These are phyloP conservation scores for Astragalus glycyphyllos DNA, from an alignment of 306 rosid species.

Conservation along the genomic window DNA sequence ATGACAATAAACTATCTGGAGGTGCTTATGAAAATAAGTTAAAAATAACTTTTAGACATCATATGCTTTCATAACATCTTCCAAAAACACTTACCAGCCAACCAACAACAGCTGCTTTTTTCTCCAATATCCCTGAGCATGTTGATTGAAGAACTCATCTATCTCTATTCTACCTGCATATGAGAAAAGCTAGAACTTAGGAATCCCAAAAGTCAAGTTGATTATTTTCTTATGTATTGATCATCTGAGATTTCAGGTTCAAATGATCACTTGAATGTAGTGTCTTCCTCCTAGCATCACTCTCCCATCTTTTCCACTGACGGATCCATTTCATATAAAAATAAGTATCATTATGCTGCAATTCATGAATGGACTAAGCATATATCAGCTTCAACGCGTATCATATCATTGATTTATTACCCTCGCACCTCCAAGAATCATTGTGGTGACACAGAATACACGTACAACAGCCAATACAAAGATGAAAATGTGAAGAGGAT, in stretches of 20 bases:
- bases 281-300: conserved; percentile 23
- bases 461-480: no score
- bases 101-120: conserved; percentile 67
- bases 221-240: conserved; percentile 29
- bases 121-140: conserved; percentile 69
- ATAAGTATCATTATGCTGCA: conserved; percentile 37
- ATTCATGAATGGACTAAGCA: conserved; percentile 31
- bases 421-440: no score
- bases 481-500: no score
- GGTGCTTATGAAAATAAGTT: no score
- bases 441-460: no score
- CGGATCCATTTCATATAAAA: conserved; percentile 54
- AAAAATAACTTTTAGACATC: no score
- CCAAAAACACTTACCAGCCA: conserved; percentile 64
- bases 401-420: no score
- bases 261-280: conserved; percentile 38
- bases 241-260: conserved; percentile 34
- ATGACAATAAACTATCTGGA: no score
- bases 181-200: not conserved
- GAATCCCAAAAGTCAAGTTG: conserved; percentile 20
- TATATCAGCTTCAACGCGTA: conserved; percentile 32
- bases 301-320: conserved; percentile 83
- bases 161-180: conserved; percentile 9
- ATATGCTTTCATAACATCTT: no score
- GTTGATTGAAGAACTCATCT: conserved; percentile 47